A percentile compares a stretch with the other conserved stretches of the same genome.
Evolutionary conservation across 495 filamentous ascomycete species (phyloP).

Genomic region (Penicillium taxi): DNA sequence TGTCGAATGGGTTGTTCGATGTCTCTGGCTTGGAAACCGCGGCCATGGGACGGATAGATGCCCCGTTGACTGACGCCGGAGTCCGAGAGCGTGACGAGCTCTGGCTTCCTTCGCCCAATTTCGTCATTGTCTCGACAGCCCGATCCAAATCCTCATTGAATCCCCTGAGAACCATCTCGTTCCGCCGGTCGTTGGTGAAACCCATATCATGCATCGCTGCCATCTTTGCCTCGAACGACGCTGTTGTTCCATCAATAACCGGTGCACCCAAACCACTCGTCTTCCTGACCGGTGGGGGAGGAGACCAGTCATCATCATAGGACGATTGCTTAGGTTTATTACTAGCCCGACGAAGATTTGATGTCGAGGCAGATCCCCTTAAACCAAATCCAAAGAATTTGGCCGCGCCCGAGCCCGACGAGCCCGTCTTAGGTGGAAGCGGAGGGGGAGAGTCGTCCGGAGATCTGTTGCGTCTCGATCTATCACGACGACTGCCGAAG

Average conservation of each 20-base stretch:
- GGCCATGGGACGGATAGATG: constrained; percentile 13
- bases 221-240: constrained; percentile 60
- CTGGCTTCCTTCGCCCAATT: constrained; percentile 61
- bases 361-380: constrained; percentile 64
- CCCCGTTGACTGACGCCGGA: constrained; percentile 22
- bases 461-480: constrained; percentile 14
- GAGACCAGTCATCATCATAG: constrained; percentile 22
- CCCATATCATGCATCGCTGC: constrained; percentile 82
- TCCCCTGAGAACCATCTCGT: constrained; percentile 67
- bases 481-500: neutral
- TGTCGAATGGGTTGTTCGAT: constrained; percentile 48
- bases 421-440: constrained; percentile 72
- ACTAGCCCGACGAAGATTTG: constrained; percentile 39
- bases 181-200: constrained; percentile 76
- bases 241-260: constrained; percentile 50
- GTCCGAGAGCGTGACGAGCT: constrained; percentile 34
- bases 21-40: constrained; percentile 1
- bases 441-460: constrained; percentile 60
- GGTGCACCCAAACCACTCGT: constrained; percentile 59
- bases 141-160: constrained; percentile 76
- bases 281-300: constrained; percentile 45
- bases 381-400: constrained; percentile 67
- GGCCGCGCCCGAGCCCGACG: too few species aligned
- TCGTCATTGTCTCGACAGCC: constrained; percentile 71
- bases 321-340: constrained; percentile 23